Evolutionary conservation across 305 asterid genomes (phyloP).

Genomic region (Fraxinus dipetala): DNA sequence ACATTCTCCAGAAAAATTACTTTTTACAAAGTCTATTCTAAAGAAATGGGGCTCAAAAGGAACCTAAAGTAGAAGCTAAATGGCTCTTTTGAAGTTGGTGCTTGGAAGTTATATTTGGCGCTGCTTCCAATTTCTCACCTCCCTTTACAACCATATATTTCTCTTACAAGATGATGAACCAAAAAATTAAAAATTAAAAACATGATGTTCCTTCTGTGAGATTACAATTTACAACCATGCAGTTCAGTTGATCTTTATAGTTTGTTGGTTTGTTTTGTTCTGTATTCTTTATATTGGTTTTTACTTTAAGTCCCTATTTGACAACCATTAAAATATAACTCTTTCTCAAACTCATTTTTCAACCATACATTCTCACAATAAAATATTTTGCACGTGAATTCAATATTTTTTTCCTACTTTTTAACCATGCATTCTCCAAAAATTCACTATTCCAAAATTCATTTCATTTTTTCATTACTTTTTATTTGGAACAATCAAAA

Average conservation of each 20-base stretch:
- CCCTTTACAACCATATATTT: not conserved
- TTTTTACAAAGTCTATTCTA: not conserved
- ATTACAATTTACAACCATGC: not conserved
- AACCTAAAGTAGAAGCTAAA: not conserved
- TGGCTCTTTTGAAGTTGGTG: not conserved
- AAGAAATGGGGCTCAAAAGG: not conserved
- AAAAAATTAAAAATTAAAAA: not conserved
- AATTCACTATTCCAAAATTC: not conserved
- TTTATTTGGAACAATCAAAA: constrained; percentile 9
- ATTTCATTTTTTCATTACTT: constrained; percentile 6
- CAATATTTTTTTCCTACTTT: not conserved
- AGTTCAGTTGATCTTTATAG: not conserved
- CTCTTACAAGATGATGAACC: not conserved
- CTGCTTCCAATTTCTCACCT: not conserved
- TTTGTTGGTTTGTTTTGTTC: not conserved
- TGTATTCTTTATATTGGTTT: not conserved
- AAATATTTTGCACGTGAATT: not conserved
- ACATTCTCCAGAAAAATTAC: not conserved
- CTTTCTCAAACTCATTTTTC: not conserved
- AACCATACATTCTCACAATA: not conserved
- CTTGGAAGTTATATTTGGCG: not conserved
- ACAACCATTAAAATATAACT: not conserved
- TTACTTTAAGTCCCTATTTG: constrained; percentile 16
- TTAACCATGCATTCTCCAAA: not conserved
- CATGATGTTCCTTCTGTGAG: not conserved